These are phyloP conservation scores for Alnus glutinosa DNA, from an alignment of 306 rosid species.

Conservation along the genomic window DNA sequence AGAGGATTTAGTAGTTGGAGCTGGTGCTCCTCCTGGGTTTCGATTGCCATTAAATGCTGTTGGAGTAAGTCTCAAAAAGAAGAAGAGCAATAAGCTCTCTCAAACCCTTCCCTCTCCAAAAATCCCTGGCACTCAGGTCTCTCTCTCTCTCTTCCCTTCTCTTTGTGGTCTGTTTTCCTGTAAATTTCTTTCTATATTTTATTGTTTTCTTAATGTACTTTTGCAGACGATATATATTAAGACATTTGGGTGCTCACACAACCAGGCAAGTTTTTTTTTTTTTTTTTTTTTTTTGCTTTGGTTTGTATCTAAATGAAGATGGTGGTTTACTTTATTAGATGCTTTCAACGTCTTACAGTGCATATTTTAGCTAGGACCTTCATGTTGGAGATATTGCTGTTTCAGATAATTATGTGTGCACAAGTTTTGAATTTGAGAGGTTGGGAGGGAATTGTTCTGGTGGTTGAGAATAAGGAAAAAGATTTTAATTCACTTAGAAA, in stretches of 20 bases:
- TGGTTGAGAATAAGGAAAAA: not conserved
- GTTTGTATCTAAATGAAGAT: not conserved
- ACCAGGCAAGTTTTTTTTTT: slow-evolving; percentile 36
- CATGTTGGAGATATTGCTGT: not conserved
- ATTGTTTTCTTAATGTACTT: not conserved
- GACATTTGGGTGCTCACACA: slow-evolving; percentile 66
- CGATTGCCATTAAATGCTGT: slow-evolving; percentile 50
- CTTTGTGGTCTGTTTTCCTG: not conserved
- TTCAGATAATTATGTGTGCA: not conserved
- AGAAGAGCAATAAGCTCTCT: slow-evolving; percentile 23
- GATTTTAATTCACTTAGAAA: not conserved
- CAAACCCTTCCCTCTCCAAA: slow-evolving; percentile 34
- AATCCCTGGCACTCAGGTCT: slow-evolving; percentile 57
- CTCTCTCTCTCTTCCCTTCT: slow-evolving; percentile 9
- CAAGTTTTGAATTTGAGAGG: not conserved
- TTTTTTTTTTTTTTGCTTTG: not conserved
- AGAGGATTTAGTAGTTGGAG: slow-evolving; percentile 46
- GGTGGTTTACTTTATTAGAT: not conserved
- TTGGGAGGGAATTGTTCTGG: not conserved
- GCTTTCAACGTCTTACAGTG: not conserved
- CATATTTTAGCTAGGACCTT: not conserved
- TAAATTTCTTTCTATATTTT: too few species aligned
- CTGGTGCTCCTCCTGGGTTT: slow-evolving; percentile 58
- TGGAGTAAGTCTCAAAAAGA: slow-evolving; percentile 47
- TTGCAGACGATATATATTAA: slow-evolving; percentile 53